A percentile compares a stretch with the other conserved stretches of the same genome.
Conservation (phyloP, 176 grass and related monocot genomes). For the Carex parvula region DNA sequence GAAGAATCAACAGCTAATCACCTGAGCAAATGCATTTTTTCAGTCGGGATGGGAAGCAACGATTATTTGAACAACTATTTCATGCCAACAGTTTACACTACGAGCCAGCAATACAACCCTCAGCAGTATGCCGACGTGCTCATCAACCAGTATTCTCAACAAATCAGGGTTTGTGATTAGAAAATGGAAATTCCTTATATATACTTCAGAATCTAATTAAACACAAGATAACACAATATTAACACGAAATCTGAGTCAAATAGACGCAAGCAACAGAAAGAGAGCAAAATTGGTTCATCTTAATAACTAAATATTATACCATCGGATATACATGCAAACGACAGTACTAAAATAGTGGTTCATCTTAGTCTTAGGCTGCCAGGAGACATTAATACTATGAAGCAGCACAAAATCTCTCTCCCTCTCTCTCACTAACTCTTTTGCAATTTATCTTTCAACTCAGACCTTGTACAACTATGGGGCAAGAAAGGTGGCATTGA, state of each 20-base stretch:
- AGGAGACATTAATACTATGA: neutral
- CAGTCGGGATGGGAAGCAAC: constrained; percentile 87
- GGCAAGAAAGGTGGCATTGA: constrained; percentile 79
- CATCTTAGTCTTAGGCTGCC: neutral
- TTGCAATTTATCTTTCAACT: neutral
- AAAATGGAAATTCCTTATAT: neutral
- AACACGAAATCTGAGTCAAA: neutral
- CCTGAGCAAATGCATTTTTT: constrained; percentile 90
- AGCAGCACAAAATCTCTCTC: neutral
- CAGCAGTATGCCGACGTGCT: constrained; percentile 71
- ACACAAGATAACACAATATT: neutral
- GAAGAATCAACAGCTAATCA: constrained; percentile 59
- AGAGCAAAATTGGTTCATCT: neutral
- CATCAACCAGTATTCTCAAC: constrained; percentile 50
- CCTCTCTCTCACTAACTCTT: neutral
- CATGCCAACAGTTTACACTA: constrained; percentile 66
- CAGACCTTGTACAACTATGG: constrained; percentile 67
- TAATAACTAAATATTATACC: neutral
- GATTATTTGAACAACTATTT: constrained; percentile 99
- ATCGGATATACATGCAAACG: neutral
- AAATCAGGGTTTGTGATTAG: constrained; percentile 38
- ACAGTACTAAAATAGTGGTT: neutral
- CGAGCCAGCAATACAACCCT: constrained; percentile 62
- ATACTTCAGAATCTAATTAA: neutral
- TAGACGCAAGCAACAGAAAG: neutral